Evolutionary conservation across 257 asterid species (phyloP).

Genomic region (Capsicum chinense): DNA sequence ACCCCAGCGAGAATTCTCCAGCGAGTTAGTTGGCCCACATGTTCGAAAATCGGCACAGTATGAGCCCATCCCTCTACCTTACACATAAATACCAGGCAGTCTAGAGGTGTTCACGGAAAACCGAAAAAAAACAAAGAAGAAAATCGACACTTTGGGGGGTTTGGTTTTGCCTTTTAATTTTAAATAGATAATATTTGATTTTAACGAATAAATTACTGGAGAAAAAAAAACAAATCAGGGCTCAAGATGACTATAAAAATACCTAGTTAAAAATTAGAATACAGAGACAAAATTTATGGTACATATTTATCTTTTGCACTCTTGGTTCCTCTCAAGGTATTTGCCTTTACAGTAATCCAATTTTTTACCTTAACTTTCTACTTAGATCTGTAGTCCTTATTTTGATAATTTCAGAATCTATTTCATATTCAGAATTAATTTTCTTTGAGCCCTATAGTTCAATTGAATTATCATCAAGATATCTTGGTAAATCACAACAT

Average conservation of each 20-base stretch:
- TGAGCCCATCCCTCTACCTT: background rate
- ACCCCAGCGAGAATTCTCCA: background rate
- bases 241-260: too few species aligned
- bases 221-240: too few species aligned
- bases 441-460: background rate
- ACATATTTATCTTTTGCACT: background rate
- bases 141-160: too few species aligned
- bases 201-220: too few species aligned
- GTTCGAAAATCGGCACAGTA: background rate
- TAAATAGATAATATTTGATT: too few species aligned
- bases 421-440: background rate
- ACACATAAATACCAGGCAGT: background rate
- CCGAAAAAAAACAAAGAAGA: background rate
- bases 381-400: background rate
- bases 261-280: too few species aligned
- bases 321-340: background rate
- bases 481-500: background rate
- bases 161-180: too few species aligned
- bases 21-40: background rate
- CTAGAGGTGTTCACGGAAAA: background rate
- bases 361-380: constrained; percentile 1
- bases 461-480: background rate
- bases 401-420: background rate
- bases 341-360: background rate
- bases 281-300: too few species aligned